These are phyloP conservation scores for Caloboletus inedulis DNA, from an alignment of 1,284 basidiomycete species.

Conservation along the genomic window DNA sequence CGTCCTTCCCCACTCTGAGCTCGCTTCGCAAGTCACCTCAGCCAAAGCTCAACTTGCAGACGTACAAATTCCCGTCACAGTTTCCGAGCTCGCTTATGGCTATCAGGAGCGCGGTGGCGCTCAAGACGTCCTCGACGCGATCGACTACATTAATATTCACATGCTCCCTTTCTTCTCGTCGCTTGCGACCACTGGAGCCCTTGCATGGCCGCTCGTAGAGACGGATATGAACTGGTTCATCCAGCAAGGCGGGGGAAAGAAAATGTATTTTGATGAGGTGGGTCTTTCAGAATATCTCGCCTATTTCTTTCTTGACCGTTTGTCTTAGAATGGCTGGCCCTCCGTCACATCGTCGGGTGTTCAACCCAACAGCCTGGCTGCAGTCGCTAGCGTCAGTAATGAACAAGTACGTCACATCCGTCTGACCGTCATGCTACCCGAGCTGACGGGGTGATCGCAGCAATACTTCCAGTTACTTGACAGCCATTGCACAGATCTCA, in stretches of 20 bases:
- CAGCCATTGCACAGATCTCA: conserved; percentile 57
- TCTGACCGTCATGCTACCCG: background rate
- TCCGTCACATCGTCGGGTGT: conserved; percentile 56
- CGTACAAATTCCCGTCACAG: conserved; percentile 64
- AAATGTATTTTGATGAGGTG: conserved; percentile 69
- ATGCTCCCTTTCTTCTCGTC: conserved; percentile 71
- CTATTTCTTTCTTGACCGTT: background rate
- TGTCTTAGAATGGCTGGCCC: conserved; percentile 67
- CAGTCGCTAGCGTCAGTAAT: conserved; percentile 54
- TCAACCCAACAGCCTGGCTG: conserved; percentile 50
- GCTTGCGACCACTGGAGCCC: conserved; percentile 38
- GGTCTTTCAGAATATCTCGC: conserved; percentile 4
- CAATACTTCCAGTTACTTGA: conserved; percentile 65
- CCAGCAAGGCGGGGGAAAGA: conserved; percentile 57
- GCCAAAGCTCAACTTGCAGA: conserved; percentile 50
- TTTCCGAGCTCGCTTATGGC: conserved; percentile 50
- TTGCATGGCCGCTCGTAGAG: conserved; percentile 59
- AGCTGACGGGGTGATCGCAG: conserved; percentile 21
- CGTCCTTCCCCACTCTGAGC: conserved; percentile 48
- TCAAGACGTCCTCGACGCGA: conserved; percentile 55
- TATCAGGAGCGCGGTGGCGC: conserved; percentile 53
- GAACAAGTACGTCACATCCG: conserved; percentile 44
- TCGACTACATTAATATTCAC: conserved; percentile 68
- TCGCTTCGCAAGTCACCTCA: conserved; percentile 54
- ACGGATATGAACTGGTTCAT: conserved; percentile 63